phyloP scores from a whole-genome alignment of 148 eudicot genomes.

The Selenicereus undatus region DNA sequence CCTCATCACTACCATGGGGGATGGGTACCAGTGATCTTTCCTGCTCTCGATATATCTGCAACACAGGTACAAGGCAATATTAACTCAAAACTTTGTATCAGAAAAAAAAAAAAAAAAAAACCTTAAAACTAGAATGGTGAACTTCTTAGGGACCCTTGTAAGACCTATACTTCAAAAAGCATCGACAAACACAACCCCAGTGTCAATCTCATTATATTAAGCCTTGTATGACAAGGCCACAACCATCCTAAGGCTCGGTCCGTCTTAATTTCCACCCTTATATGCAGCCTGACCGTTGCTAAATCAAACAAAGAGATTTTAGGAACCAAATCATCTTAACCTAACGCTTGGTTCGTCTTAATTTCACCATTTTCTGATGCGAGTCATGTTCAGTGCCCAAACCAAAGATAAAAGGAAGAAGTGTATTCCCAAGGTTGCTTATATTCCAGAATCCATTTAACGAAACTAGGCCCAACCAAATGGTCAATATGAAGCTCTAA shows the following conservation, averaged over 20 bases:
- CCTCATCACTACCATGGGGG: slow-evolving; percentile 60
- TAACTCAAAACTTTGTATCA: neutral
- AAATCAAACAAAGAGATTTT: neutral
- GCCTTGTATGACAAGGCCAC: neutral
- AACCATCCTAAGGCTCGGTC: neutral
- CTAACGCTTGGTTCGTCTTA: too few relatives aligned
- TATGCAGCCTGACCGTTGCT: neutral
- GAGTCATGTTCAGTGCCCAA: neutral
- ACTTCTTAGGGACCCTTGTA: neutral
- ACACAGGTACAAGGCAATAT: neutral
- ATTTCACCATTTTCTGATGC: too few relatives aligned
- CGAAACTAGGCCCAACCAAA: neutral
- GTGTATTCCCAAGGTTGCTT: neutral
- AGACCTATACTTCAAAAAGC: neutral
- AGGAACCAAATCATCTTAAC: neutral
- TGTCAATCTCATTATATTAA: neutral
- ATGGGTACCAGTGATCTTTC: slow-evolving; percentile 69
- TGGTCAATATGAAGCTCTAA: neutral
- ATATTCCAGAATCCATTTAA: neutral
- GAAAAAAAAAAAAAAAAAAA: too few relatives aligned
- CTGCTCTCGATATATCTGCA: slow-evolving; percentile 58
- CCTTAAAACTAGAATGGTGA: neutral
- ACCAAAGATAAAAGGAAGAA: neutral
- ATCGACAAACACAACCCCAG: neutral
- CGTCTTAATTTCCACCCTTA: neutral